These are phyloP conservation scores for Thozetella sp. DNA, from an alignment of 495 filamentous ascomycete species.

Conservation along the genomic window DNA sequence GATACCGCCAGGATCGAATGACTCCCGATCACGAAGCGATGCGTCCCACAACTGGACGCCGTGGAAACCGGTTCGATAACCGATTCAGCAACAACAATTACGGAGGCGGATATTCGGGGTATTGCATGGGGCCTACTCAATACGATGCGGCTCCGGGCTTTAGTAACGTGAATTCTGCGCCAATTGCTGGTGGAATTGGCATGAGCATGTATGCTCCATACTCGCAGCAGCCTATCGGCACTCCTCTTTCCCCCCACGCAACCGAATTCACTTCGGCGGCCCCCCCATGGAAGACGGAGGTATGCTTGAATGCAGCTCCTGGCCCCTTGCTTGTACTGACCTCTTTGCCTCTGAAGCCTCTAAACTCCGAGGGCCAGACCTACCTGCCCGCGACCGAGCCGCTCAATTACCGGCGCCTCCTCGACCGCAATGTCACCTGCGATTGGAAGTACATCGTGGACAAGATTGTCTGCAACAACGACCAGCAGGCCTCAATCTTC, in stretches of 20 bases:
- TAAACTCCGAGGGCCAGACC: constrained; percentile 64
- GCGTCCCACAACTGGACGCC: constrained; percentile 31
- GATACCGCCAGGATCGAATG: constrained; percentile 44
- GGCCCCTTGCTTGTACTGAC: constrained; percentile 11
- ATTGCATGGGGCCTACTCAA: constrained; percentile 24
- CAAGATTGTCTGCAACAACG: constrained; percentile 99
- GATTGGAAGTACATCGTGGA: constrained; percentile 99
- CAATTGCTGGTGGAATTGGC: constrained; percentile 25
- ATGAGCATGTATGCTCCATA: constrained; percentile 62
- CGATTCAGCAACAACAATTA: constrained; percentile 31
- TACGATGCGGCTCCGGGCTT: constrained; percentile 34
- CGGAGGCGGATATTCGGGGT: constrained; percentile 16
- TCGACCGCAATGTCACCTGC: constrained; percentile 95
- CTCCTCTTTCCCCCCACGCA: constrained; percentile 82
- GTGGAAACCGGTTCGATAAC: constrained; percentile 43
- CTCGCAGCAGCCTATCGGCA: constrained; percentile 72
- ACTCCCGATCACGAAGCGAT: constrained; percentile 46
- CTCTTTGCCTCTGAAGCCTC: constrained; percentile 25
- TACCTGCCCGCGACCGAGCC: constrained; percentile 89
- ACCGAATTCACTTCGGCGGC: constrained; percentile 69
- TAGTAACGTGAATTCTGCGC: constrained; percentile 21
- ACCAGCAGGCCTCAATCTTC: constrained; percentile 98
- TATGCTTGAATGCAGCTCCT: constrained; percentile 21
- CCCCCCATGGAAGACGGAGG: constrained; percentile 54
- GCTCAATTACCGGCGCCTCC: constrained; percentile 93